A percentile compares a stretch with the other conserved stretches of the same genome.
Evolutionary conservation across 768 basidiomycete genomes (phyloP).

Genomic region (Pholiota molesta): DNA sequence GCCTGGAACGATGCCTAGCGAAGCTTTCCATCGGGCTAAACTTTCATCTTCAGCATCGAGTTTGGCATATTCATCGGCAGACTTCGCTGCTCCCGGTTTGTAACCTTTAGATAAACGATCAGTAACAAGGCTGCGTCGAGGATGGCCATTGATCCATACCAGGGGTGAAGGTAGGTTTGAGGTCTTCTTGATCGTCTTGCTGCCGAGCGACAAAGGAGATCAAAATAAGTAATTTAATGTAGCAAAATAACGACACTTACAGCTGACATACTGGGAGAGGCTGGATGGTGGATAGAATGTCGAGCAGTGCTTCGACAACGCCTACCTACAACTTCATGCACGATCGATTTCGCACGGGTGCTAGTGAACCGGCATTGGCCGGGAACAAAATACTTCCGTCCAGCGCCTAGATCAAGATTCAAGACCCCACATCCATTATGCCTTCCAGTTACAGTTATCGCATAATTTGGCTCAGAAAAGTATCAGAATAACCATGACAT

Average conservation of each 20-base stretch:
- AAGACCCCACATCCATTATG: neutral
- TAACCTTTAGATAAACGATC: conserved; percentile 55
- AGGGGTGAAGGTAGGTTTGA: conserved; percentile 68
- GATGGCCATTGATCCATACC: conserved; percentile 33
- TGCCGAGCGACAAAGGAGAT: conserved; percentile 21
- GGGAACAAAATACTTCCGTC: neutral
- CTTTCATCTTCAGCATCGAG: conserved; percentile 93
- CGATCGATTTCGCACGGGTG: conserved; percentile 77
- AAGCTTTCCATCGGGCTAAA: conserved; percentile 94
- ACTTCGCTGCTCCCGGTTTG: conserved; percentile 70
- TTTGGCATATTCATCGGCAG: conserved; percentile 79
- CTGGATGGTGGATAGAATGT: conserved; percentile 16
- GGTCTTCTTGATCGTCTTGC: conserved; percentile 72
- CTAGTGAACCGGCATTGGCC: conserved; percentile 19
- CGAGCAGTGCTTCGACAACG: conserved; percentile 19
- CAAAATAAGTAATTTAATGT: neutral
- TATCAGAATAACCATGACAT: neutral
- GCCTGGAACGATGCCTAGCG: conserved; percentile 78
- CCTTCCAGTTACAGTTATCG: too few species aligned
- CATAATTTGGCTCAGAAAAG: neutral
- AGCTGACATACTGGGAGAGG: conserved; percentile 49
- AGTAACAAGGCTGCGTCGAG: conserved; percentile 23
- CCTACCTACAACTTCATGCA: conserved; percentile 18
- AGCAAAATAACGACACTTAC: conserved; percentile 37
- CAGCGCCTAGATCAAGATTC: neutral